Evolutionary conservation across 345 rosid genomes (phyloP), one percentile per base, ranked within the genome.

Genomic region (Arabidopsis suecica): DNA sequence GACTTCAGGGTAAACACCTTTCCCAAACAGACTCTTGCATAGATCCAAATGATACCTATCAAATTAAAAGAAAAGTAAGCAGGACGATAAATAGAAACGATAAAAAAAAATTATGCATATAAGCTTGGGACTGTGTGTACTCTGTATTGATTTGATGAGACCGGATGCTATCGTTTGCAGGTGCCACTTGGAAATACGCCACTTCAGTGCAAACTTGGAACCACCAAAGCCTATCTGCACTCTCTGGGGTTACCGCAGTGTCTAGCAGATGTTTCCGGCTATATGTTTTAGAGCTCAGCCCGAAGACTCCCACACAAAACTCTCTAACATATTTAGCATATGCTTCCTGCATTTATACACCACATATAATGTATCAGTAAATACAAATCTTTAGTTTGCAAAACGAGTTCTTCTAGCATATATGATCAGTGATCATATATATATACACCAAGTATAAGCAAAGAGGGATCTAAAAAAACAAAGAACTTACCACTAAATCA

Each of bases 141-240:
- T 88, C 81, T 74, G 96, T 81, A 78, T 94, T 88, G 70, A 94
- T 80, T 86, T 77, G 88, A 59, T 95, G 83, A 34, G 97, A 94
- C 66, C 97, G 97, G 72, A 94, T 70, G 73, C 95, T 94, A 76
- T 91, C 95, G 62, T 87, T 87, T 50, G 89, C 73, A 40, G 98
- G 98, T 14, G 98, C 97, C 81, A 91, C 97, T 81, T 94, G 98
- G 82, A 91, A 94, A 79, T 87, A 94, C 3, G 97, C 97, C 76
- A 94, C 92, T 86, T 94, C 96, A 54, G 96, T 91, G 76, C 98
- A 94, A 77, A 88, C 96, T 84, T 91, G 98, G 75, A 91, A 91
- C 98, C 98, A 94, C 97, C 98, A 94, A 73, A 90, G 77, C 60
- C 97, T 83, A 74, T 86, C 91, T 76, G 84, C 23, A 65, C 82